Evolutionary conservation across 2,329 filamentous ascomycete species (phyloP).

Genomic region (Herpomyces periplanetae): DNA sequence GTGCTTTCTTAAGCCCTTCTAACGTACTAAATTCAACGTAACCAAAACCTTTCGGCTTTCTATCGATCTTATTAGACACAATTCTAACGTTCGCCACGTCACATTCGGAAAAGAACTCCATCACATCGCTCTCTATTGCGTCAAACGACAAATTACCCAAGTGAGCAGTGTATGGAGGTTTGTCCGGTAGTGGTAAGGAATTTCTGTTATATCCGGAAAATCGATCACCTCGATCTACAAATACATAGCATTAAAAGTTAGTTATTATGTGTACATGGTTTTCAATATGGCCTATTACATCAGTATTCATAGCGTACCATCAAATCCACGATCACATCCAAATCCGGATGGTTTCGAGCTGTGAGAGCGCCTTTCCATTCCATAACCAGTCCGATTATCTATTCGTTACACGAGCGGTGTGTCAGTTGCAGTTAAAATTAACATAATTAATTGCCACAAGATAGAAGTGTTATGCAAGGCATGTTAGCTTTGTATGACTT

Average conservation of each 20-base stretch:
- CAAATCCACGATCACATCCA: constrained; percentile 8
- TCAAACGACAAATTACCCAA: constrained; percentile 90
- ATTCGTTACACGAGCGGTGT: constrained; percentile 6
- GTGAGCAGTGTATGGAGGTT: constrained; percentile 79
- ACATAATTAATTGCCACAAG: too few species aligned
- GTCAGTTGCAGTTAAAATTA: constrained; percentile 2
- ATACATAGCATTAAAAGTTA: too few species aligned
- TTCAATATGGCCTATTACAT: not conserved
- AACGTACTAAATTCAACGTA: constrained; percentile 73
- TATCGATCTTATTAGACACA: constrained; percentile 75
- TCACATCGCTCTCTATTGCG: constrained; percentile 41
- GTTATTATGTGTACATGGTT: too few species aligned
- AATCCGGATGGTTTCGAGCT: constrained; percentile 8
- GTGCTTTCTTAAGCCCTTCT: constrained; percentile 63
- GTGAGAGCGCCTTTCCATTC: constrained; percentile 12
- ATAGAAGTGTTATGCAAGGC: constrained; percentile 5
- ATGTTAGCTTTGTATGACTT: constrained; percentile 8
- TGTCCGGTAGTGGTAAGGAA: constrained; percentile 45
- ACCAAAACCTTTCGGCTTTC: constrained; percentile 83
- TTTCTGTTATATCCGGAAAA: too few species aligned
- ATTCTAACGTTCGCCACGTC: constrained; percentile 66
- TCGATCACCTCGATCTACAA: too few species aligned
- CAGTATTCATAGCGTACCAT: constrained; percentile 6
- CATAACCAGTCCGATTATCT: constrained; percentile 11
- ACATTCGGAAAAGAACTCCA: constrained; percentile 48